A percentile compares a stretch with the other conserved stretches of the same genome.
These are phyloP conservation scores for Lasiosphaeria hispida DNA, from an alignment of 495 filamentous ascomycete species.

Conservation along the genomic window DNA sequence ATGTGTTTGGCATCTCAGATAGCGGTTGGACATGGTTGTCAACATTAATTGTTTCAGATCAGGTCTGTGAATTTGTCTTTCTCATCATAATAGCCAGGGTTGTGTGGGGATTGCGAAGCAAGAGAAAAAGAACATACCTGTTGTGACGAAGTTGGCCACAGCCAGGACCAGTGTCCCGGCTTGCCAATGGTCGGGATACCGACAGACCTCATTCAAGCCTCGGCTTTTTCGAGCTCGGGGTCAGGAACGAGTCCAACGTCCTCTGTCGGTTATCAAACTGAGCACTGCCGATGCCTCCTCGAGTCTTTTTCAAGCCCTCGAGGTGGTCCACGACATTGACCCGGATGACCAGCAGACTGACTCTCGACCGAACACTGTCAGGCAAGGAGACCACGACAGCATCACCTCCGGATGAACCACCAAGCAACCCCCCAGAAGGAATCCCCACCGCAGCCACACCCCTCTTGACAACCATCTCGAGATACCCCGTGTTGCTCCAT, in stretches of 20 bases:
- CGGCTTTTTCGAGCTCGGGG: conserved; percentile 48
- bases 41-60: conserved; percentile 66
- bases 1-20: conserved; percentile 55
- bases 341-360: conserved; percentile 43
- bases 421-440: conserved; percentile 4
- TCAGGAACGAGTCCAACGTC: conserved; percentile 73
- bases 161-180: background rate
- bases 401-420: conserved; percentile 5
- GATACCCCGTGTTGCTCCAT: conserved; percentile 47
- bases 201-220: conserved; percentile 23
- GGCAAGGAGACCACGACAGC: conserved; percentile 3
- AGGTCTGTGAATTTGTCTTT: conserved; percentile 73
- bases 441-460: background rate
- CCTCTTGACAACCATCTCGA: conserved; percentile 20
- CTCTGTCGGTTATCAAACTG: conserved; percentile 68
- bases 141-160: background rate
- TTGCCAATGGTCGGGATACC: background rate
- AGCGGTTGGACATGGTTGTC: conserved; percentile 72
- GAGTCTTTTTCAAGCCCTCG: conserved; percentile 66
- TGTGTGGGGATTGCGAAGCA: background rate
- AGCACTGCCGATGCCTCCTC: conserved; percentile 73
- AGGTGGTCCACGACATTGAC: conserved; percentile 70
- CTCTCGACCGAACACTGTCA: conserved; percentile 8
- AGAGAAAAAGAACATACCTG: conserved; percentile 35
- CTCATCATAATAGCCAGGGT: conserved; percentile 55